Conservation (phyloP, 345 rosid species). For the Citrus sp. region DNA sequence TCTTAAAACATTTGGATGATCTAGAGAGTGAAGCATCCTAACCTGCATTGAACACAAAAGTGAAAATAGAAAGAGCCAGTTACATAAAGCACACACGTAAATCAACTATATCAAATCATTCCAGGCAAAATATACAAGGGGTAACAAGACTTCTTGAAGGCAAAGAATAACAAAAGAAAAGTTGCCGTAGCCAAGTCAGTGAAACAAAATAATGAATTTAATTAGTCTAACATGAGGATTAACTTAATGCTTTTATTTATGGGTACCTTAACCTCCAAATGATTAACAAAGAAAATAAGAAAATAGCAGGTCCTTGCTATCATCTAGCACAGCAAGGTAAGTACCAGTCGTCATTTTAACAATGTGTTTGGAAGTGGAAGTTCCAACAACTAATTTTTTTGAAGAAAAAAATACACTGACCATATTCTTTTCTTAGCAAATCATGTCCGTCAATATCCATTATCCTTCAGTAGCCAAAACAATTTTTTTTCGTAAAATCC, state of each 20-base stretch:
- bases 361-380: background rate
- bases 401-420: background rate
- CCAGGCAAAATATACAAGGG: background rate
- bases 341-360: background rate
- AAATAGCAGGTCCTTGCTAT: background rate
- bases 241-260: background rate
- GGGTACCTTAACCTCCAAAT: background rate
- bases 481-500: background rate
- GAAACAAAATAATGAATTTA: background rate
- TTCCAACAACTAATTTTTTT: background rate
- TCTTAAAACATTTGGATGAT: conserved; percentile 76
- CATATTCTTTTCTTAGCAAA: background rate
- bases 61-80: background rate
- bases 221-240: background rate
- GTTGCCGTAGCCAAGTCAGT: background rate
- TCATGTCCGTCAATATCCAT: background rate
- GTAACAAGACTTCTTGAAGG: background rate
- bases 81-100: background rate
- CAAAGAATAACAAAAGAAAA: background rate
- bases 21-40: conserved; percentile 78
- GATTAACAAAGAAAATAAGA: background rate
- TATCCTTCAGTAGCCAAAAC: background rate
- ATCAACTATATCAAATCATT: background rate
- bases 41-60: conserved; percentile 51
- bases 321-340: background rate